These are phyloP conservation scores for Globisporangium carolinianum DNA, from an alignment of 352 stramenopile species.

Conservation along the genomic window DNA sequence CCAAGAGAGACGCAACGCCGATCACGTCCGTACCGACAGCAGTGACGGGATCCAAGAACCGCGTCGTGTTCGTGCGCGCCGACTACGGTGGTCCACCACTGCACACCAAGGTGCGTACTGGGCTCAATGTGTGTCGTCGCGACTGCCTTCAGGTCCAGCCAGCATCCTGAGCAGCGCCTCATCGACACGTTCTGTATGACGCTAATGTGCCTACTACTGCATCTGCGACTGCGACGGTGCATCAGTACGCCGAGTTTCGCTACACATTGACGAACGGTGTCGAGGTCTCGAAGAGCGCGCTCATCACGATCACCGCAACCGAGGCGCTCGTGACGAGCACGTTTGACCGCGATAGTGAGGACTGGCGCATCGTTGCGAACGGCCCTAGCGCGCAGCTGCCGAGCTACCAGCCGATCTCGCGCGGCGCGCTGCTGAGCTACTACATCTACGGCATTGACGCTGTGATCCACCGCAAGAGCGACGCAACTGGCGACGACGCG, in stretches of 20 bases:
- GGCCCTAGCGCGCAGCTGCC: conserved; percentile 19
- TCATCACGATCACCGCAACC: conserved; percentile 70
- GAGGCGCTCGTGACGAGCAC: conserved; percentile 74
- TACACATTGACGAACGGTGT: conserved; percentile 79
- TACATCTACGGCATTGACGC: conserved; percentile 84
- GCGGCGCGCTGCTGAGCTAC: conserved; percentile 74
- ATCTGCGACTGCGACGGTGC: neutral
- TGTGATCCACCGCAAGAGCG: conserved; percentile 55
- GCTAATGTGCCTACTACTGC: neutral
- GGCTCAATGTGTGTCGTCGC: too few relatives aligned
- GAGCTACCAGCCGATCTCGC: conserved; percentile 55
- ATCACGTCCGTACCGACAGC: conserved; percentile 47
- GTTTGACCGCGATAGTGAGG: conserved; percentile 73
- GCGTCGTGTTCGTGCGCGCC: conserved; percentile 76
- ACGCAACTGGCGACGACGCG: conserved; percentile 52
- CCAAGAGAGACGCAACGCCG: conserved; percentile 51
- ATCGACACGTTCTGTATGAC: neutral
- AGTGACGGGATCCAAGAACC: conserved; percentile 83
- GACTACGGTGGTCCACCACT: conserved; percentile 48
- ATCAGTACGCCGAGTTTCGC: conserved; percentile 80
- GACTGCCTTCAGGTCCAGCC: too few relatives aligned
- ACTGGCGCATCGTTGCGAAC: conserved; percentile 76
- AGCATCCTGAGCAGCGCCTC: too few relatives aligned
- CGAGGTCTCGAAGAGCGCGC: conserved; percentile 53
- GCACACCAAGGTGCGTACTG: conserved; percentile 41